phyloP scores from a whole-genome alignment of 805 yeast species.

The Lipomyces yamadae region DNA sequence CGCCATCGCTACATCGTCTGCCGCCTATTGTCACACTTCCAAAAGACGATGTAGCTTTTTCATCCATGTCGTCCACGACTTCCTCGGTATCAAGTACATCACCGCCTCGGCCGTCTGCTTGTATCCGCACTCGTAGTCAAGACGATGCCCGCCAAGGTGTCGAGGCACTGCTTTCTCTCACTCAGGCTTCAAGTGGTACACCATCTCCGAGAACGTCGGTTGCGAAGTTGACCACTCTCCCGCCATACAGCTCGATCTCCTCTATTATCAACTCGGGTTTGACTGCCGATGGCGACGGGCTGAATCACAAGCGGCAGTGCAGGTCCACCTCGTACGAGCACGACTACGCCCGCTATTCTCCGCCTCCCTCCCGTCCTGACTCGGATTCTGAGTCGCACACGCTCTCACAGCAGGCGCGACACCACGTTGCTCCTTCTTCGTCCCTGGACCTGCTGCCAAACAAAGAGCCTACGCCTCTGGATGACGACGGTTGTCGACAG shows the following conservation, averaged over 20 bases:
- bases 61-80: slow-evolving; percentile 3
- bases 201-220: slow-evolving; percentile 11
- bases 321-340: background rate
- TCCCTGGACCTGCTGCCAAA: background rate
- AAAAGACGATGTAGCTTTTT: background rate
- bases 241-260: slow-evolving; percentile 4
- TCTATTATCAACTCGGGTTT: slow-evolving; percentile 13
- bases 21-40: slow-evolving; percentile 23
- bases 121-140: slow-evolving; percentile 14
- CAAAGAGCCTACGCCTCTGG: background rate
- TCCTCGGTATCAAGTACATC: slow-evolving; percentile 10
- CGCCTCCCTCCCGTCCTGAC: background rate
- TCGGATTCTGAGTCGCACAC: background rate
- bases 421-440: background rate
- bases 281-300: background rate
- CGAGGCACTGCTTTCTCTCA: slow-evolving; percentile 33
- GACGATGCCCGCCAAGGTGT: slow-evolving; percentile 36
- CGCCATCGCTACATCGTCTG: slow-evolving; percentile 13
- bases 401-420: background rate
- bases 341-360: background rate
- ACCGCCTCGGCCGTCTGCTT: slow-evolving; percentile 15
- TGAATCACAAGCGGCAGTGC: slow-evolving; percentile 1
- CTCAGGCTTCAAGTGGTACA: background rate
- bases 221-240: background rate
- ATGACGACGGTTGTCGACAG: slow-evolving; percentile 3